Evolutionary conservation across 345 rosid species (phyloP).

Genomic region (Citrus unshiu): DNA sequence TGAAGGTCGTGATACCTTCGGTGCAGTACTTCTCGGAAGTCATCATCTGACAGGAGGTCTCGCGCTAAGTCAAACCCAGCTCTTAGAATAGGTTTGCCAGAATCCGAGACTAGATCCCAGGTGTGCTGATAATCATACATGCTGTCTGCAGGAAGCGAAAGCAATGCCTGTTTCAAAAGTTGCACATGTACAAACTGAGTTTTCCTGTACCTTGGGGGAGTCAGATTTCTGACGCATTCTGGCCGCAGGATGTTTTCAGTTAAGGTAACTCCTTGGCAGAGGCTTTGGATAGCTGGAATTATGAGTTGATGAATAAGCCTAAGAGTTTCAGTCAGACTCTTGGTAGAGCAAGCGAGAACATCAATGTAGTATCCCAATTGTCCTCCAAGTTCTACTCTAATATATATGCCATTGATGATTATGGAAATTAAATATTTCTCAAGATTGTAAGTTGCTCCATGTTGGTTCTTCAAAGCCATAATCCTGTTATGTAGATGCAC

Average conservation of each 20-base stretch:
- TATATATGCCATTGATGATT: conserved; percentile 68
- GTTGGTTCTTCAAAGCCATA: conserved; percentile 70
- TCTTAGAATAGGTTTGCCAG: conserved; percentile 54
- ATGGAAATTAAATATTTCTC: conserved; percentile 78
- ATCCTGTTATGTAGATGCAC: conserved; percentile 81
- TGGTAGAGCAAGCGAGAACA: conserved; percentile 84
- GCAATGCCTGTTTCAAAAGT: conserved; percentile 72
- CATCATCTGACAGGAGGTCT: conserved; percentile 90
- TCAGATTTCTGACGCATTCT: conserved; percentile 67
- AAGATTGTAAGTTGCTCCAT: conserved; percentile 81
- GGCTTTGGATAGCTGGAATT: conserved; percentile 76
- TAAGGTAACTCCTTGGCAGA: conserved; percentile 80
- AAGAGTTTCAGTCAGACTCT: conserved; percentile 83
- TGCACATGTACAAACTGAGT: conserved; percentile 61
- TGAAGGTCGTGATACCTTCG: conserved; percentile 73
- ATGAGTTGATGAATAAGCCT: conserved; percentile 72
- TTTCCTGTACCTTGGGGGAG: conserved; percentile 77
- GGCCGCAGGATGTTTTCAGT: conserved; percentile 75
- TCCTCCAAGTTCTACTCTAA: conserved; percentile 93
- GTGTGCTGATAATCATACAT: conserved; percentile 97
- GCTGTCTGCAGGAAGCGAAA: conserved; percentile 84
- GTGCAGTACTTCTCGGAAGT: conserved; percentile 87
- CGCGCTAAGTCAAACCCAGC: conserved; percentile 87
- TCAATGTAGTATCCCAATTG: conserved; percentile 82
- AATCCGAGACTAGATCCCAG: conserved; percentile 67